Percentiles rank a stretch among this genome's conserved stretches.
Conservation (phyloP, 495 filamentous ascomycete genomes). For the Penicillium canariense region DNA sequence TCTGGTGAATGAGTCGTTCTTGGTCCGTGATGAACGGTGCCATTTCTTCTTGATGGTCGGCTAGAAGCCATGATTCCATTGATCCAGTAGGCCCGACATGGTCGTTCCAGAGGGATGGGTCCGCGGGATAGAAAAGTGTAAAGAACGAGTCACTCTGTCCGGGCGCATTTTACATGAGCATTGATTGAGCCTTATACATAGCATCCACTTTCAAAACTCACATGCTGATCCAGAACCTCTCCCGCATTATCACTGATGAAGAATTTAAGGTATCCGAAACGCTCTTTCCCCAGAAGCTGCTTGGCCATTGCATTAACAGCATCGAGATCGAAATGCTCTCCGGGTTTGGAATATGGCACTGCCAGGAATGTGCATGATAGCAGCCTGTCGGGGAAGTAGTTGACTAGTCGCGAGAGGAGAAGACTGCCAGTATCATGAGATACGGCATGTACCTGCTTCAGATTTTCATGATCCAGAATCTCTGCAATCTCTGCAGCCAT, state of each 20-base stretch:
- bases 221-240: conserved; percentile 27
- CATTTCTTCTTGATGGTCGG: conserved; percentile 13
- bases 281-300: conserved; percentile 26
- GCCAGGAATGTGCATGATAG: conserved; percentile 25
- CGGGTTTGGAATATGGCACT: conserved; percentile 25
- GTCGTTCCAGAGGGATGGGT: conserved; percentile 17
- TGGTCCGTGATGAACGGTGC: conserved; percentile 22
- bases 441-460: conserved; percentile 16
- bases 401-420: conserved; percentile 27
- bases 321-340: conserved; percentile 22
- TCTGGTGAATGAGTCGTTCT: conserved; percentile 22
- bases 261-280: conserved; percentile 29
- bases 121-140: conserved; percentile 26
- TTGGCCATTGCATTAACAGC: conserved; percentile 22
- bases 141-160: conserved; percentile 25
- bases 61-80: conserved; percentile 23
- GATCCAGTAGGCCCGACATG: conserved; percentile 23
- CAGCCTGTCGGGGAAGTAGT: conserved; percentile 28
- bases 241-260: conserved; percentile 22
- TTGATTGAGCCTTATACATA: too few relatives aligned
- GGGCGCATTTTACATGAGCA: too few relatives aligned
- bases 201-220: too few relatives aligned
- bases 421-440: conserved; percentile 32
- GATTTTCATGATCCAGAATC: conserved; percentile 18
- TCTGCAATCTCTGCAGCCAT: conserved; percentile 27